phyloP scores from a whole-genome alignment of 805 yeast genomes.

The Schwanniomyces yamadae region DNA sequence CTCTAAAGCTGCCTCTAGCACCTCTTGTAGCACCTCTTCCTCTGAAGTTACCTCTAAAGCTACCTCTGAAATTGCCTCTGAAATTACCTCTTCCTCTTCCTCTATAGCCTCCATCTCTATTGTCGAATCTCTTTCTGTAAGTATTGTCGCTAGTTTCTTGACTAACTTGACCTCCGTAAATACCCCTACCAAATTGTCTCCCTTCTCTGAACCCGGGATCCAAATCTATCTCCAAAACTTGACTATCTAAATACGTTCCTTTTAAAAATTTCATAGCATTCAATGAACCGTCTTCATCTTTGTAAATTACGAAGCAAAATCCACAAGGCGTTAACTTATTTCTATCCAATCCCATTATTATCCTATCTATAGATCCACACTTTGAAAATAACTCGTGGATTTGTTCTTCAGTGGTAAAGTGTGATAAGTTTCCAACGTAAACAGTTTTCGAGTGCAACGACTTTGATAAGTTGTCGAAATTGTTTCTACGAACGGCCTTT shows the following conservation, averaged over 20 bases:
- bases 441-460: slow-evolving; percentile 71
- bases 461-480: slow-evolving; percentile 60
- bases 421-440: slow-evolving; percentile 88
- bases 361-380: slow-evolving; percentile 74
- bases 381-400: slow-evolving; percentile 81
- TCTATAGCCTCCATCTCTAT: slow-evolving; percentile 24
- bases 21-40: slow-evolving; percentile 31
- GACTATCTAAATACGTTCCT: slow-evolving; percentile 81
- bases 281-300: slow-evolving; percentile 65
- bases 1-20: slow-evolving; percentile 24
- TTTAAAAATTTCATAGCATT: slow-evolving; percentile 81
- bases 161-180: slow-evolving; percentile 86
- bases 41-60: slow-evolving; percentile 43
- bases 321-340: slow-evolving; percentile 94
- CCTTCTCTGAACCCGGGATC: slow-evolving; percentile 98
- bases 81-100: slow-evolving; percentile 37
- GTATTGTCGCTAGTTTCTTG: slow-evolving; percentile 48
- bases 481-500: slow-evolving; percentile 56
- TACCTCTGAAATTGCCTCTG: slow-evolving; percentile 50
- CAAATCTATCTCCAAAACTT: slow-evolving; percentile 77
- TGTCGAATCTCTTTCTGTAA: slow-evolving; percentile 11
- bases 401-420: slow-evolving; percentile 93
- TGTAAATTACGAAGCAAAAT: slow-evolving; percentile 87
- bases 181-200: slow-evolving; percentile 92
- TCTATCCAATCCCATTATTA: slow-evolving; percentile 93